Evolutionary conservation across 305 asterid species (phyloP).

Genomic region (Striga hermonthica): DNA sequence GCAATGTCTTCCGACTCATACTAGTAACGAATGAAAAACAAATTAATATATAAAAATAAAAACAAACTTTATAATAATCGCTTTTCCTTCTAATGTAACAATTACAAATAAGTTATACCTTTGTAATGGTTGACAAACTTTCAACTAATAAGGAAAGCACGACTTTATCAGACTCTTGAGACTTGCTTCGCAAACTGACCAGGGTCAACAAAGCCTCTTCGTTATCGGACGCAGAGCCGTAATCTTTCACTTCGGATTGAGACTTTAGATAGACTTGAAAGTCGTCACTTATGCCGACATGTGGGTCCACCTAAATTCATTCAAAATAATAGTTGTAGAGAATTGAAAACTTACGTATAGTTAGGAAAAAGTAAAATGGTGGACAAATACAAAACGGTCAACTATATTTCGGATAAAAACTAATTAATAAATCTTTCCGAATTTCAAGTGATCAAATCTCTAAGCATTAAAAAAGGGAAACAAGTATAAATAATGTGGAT

Average conservation of each 20-base stretch:
- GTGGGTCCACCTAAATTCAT: slow-evolving; percentile 70
- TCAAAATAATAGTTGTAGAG: slow-evolving; percentile 6
- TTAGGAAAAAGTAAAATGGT: slow-evolving; percentile 15
- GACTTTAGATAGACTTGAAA: slow-evolving; percentile 74
- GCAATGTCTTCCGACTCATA: slow-evolving; percentile 61
- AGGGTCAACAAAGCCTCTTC: slow-evolving; percentile 64
- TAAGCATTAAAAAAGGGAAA: neutral
- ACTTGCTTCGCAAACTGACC: slow-evolving; percentile 47
- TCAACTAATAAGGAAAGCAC: slow-evolving; percentile 48
- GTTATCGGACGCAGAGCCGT: slow-evolving; percentile 63
- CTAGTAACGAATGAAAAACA: slow-evolving; percentile 31
- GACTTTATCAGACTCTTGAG: slow-evolving; percentile 47
- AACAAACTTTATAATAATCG: neutral
- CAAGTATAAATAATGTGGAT: neutral
- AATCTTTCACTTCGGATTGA: slow-evolving; percentile 50
- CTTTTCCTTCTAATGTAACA: neutral
- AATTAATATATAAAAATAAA: neutral
- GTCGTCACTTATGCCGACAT: slow-evolving; percentile 76
- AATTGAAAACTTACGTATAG: neutral
- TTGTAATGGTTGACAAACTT: slow-evolving; percentile 53
- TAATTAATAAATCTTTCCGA: too few relatives aligned
- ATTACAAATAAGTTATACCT: slow-evolving; percentile 41
- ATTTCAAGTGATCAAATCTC: too few relatives aligned
- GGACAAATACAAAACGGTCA: neutral
- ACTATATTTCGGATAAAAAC: neutral